Evolutionary conservation across 768 basidiomycete species (phyloP).

Genomic region (Tephrocybe rancida): DNA sequence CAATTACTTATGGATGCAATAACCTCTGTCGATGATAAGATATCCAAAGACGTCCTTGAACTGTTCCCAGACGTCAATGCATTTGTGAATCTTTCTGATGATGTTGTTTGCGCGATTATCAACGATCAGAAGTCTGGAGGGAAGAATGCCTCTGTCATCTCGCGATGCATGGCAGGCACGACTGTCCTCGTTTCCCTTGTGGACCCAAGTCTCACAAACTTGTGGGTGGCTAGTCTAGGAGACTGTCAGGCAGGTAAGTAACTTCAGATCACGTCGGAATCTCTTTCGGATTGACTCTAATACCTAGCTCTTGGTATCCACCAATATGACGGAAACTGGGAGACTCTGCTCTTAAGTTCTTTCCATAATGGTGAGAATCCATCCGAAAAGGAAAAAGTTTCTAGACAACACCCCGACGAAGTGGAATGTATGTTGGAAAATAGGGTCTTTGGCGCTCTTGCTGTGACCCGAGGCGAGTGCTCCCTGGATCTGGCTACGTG

Average conservation of each 20-base stretch:
- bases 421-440: slow-evolving; percentile 41
- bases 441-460: slow-evolving; percentile 56
- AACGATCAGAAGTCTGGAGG: slow-evolving; percentile 37
- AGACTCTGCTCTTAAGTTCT: slow-evolving; percentile 40
- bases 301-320: slow-evolving; percentile 45
- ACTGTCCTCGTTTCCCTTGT: slow-evolving; percentile 51
- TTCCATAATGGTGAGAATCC: slow-evolving; percentile 53
- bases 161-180: slow-evolving; percentile 52
- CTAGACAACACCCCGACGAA: slow-evolving; percentile 50
- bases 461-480: slow-evolving; percentile 54
- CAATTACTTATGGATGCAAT: slow-evolving; percentile 36
- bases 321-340: slow-evolving; percentile 35
- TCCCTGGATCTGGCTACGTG: not conserved
- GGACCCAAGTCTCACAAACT: slow-evolving; percentile 40
- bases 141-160: slow-evolving; percentile 34
- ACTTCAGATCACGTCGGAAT: not conserved
- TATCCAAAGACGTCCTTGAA: slow-evolving; percentile 37
- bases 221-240: slow-evolving; percentile 61
- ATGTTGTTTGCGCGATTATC: slow-evolving; percentile 40
- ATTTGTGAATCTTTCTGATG: slow-evolving; percentile 35
- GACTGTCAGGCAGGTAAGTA: slow-evolving; percentile 55
- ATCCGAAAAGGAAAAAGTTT: slow-evolving; percentile 41
- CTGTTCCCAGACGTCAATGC: slow-evolving; percentile 42
- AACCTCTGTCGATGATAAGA: slow-evolving; percentile 36
- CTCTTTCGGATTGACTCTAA: not conserved